Base-by-base conservation (phyloP, 306 rosid genomes). In the Lotus japonicus region DNA sequence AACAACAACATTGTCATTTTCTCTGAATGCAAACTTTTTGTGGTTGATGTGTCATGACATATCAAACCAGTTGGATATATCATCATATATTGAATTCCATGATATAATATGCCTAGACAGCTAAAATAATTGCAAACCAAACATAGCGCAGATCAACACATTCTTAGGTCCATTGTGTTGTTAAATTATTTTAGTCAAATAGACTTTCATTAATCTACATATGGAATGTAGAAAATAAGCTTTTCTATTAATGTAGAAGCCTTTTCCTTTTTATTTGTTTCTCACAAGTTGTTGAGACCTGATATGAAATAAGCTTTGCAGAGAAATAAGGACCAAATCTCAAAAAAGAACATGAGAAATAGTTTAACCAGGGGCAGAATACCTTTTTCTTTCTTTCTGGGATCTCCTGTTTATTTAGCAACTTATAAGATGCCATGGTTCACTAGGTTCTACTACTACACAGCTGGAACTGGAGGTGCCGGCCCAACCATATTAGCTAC, bases 391-490 rank as follows among this genome's bases (percentile, higher is more conserved):
- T 55, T n/a, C 43, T 72, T 59, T 58, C 4, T 58, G 16, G 16
- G 56, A 16, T 39, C 51, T 39, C 36, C 36, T 44, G 70, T 38
- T 62, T 75, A 64, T 61, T 45, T 66, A 16, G 70, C 59, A 12
- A 60, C 70, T 77, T 53, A 78, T 23, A 61, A 60, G 69, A 23
- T 45, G 51, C 49, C 63, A 72, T 73, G 50, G 7, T 61, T 44
- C 45, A 76, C 69, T 60, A 90, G 98, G 79, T 92, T 92, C 85
- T 86, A 66, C 87, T 89, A 89, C 87, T 88, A 84, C 83, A 90
- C 98, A 56, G 98, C 92, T 57, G 98, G 98, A 69, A 86, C 88
- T 53, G 98, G 98, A 42, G 98, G 98, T 64, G 97, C 96, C 50
- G 97, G 97, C 76, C 98, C 98, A 51, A 89, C 98, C 31, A 86